phyloP scores from a whole-genome alignment of 495 filamentous ascomycete species.

The Xylaria telfairii region DNA sequence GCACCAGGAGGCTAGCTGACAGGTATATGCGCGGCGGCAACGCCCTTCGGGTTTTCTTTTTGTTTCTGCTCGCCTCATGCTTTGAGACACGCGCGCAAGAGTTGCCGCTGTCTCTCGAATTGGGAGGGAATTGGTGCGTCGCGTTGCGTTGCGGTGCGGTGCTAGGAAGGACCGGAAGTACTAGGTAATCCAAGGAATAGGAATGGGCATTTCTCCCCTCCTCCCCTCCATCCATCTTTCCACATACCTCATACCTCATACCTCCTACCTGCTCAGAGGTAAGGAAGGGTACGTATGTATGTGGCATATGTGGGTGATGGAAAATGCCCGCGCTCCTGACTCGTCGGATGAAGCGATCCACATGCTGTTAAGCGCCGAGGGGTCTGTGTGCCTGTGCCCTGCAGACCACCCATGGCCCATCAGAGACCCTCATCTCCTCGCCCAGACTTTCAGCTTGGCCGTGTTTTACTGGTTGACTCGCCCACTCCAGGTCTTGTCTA shows the following conservation, averaged over 20 bases:
- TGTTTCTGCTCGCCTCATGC: not conserved
- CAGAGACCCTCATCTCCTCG: conserved; percentile 28
- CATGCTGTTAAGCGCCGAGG: conserved; percentile 23
- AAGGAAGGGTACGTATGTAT: not conserved
- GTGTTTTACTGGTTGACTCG: conserved; percentile 14
- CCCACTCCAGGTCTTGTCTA: not conserved
- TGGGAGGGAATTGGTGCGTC: not conserved
- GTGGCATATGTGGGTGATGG: not conserved
- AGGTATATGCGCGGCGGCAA: not conserved
- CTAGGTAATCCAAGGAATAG: too few species aligned
- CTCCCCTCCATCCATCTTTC: conserved; percentile 20
- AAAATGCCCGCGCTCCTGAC: conserved; percentile 11
- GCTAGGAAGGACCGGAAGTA: too few species aligned
- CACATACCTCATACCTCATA: not conserved
- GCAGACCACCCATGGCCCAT: conserved; percentile 18
- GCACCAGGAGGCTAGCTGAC: not conserved
- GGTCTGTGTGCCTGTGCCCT: conserved; percentile 21
- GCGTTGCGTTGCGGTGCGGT: too few species aligned
- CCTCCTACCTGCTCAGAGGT: not conserved
- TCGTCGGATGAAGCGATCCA: conserved; percentile 25
- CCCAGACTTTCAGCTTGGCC: conserved; percentile 20
- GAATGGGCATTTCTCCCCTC: not conserved
- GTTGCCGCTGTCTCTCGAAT: not conserved
- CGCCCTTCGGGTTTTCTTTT: not conserved
- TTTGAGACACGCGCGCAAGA: not conserved